phyloP scores from a whole-genome alignment of 2,329 filamentous ascomycete species.

The Aspergillus versicolor region DNA sequence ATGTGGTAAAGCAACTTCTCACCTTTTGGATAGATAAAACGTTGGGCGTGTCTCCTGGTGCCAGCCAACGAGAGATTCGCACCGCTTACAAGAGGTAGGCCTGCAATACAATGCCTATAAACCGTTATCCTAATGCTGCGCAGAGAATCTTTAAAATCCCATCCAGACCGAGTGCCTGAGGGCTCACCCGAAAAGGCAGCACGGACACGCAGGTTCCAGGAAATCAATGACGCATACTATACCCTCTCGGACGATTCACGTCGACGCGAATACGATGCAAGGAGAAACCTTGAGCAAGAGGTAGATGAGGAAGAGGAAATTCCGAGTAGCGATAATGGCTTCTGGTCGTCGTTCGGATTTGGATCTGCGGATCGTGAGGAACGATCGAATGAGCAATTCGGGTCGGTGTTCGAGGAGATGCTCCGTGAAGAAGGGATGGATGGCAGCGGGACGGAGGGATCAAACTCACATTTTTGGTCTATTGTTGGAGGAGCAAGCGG shows the following conservation, averaged over 20 bases:
- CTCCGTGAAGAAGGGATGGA: constrained; percentile 81
- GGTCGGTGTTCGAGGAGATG: constrained; percentile 88
- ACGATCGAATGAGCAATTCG: constrained; percentile 72
- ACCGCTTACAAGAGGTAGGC: constrained; percentile 89
- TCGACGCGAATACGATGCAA: constrained; percentile 76
- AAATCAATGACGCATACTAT: constrained; percentile 91
- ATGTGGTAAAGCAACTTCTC: not conserved
- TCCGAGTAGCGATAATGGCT: constrained; percentile 52
- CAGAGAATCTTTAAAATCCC: constrained; percentile 77
- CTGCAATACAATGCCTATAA: not conserved
- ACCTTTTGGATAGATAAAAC: constrained; percentile 59
- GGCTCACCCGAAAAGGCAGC: constrained; percentile 78
- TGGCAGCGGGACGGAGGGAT: constrained; percentile 44
- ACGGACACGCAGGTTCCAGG: constrained; percentile 85
- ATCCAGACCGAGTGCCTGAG: constrained; percentile 83
- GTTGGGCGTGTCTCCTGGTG: constrained; percentile 70
- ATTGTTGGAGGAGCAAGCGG: constrained; percentile 83
- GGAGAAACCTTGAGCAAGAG: constrained; percentile 57
- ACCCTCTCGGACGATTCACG: constrained; percentile 77
- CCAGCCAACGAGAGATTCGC: constrained; percentile 79
- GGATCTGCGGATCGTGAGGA: constrained; percentile 38
- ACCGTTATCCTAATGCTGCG: constrained; percentile 43
- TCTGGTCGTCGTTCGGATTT: constrained; percentile 74
- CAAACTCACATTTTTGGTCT: constrained; percentile 79
- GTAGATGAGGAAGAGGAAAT: constrained; percentile 53